Percentiles rank a stretch among this genome's conserved stretches.
These are phyloP conservation scores for Typha latifolia DNA, from an alignment of 176 grass and related monocot genomes.

Conservation along the genomic window DNA sequence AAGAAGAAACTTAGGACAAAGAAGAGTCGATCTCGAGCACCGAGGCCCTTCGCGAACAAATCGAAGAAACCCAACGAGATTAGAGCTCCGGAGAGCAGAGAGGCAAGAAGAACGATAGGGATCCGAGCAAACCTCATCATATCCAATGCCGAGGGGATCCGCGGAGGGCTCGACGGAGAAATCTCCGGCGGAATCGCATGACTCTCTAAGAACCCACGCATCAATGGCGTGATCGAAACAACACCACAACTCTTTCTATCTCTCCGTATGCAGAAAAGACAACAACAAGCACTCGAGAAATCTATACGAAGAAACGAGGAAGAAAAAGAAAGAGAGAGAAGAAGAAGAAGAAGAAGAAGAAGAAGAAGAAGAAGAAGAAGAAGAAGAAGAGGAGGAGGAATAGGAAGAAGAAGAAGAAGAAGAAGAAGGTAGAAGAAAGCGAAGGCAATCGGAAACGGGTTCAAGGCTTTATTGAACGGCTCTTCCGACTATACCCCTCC, in stretches of 20 bases:
- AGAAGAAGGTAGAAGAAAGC: too few relatives aligned
- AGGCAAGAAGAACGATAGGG: neutral
- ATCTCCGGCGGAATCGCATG: slow-evolving; percentile 36
- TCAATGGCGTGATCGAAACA: slow-evolving; percentile 20
- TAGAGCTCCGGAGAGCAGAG: neutral
- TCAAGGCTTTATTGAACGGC: too few relatives aligned
- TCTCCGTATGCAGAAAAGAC: neutral
- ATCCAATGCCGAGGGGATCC: slow-evolving; percentile 39
- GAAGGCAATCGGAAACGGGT: too few relatives aligned
- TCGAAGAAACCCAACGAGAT: too few relatives aligned
- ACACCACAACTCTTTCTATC: neutral
- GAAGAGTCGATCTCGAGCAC: too few relatives aligned
- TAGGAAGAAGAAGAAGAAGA: neutral
- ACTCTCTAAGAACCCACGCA: slow-evolving; percentile 32
- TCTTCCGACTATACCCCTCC: too few relatives aligned
- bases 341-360: neutral
- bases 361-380: neutral
- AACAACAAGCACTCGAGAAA: neutral
- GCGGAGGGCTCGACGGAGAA: slow-evolving; percentile 31
- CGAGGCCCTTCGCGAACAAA: too few relatives aligned
- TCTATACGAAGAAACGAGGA: neutral
- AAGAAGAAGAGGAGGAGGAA: neutral
- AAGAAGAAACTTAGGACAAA: too few relatives aligned
- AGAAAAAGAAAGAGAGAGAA: neutral
- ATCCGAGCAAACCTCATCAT: slow-evolving; percentile 36